Percentiles rank a stretch among this genome's conserved stretches.
Conservation (phyloP, 352 stramenopile genomes). For the Phytophthora hybrid region DNA sequence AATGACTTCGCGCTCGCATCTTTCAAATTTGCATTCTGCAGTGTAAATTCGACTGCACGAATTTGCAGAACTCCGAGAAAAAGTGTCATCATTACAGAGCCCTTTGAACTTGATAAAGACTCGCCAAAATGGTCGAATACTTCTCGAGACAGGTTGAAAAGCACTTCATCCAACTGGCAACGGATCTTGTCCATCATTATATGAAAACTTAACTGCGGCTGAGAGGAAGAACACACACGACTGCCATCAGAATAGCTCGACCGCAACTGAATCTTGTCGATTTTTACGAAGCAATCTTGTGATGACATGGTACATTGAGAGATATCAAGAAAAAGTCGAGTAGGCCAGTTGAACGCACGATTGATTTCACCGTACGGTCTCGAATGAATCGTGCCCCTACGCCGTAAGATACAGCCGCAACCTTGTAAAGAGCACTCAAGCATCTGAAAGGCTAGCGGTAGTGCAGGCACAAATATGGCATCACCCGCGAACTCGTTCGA, state of each 20-base stretch:
- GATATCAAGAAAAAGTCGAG: conserved; percentile 54
- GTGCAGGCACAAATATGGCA: conserved; percentile 67
- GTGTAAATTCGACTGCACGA: conserved; percentile 60
- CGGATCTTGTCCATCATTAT: conserved; percentile 52
- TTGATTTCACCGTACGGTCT: background rate
- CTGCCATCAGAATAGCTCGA: conserved; percentile 64
- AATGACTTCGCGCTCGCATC: conserved; percentile 51
- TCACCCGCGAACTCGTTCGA: conserved; percentile 70
- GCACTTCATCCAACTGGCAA: conserved; percentile 47
- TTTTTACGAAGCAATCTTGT: conserved; percentile 46
- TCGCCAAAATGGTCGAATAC: conserved; percentile 14
- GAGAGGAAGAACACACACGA: conserved; percentile 50
- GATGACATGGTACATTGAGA: conserved; percentile 34
- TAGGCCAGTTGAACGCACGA: conserved; percentile 15
- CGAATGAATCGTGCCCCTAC: background rate
- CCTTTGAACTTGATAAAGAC: background rate
- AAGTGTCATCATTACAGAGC: conserved; percentile 27
- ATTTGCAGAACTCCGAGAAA: conserved; percentile 69
- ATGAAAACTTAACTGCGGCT: conserved; percentile 60
- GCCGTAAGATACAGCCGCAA: conserved; percentile 53
- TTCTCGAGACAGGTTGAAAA: conserved; percentile 30
- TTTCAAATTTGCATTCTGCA: conserved; percentile 31
- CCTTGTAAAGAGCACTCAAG: conserved; percentile 72
- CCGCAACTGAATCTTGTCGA: conserved; percentile 49
- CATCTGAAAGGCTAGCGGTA: conserved; percentile 77